phyloP scores from a whole-genome alignment of 371 early-diverging fungal species.

The Mortierella sp. region DNA sequence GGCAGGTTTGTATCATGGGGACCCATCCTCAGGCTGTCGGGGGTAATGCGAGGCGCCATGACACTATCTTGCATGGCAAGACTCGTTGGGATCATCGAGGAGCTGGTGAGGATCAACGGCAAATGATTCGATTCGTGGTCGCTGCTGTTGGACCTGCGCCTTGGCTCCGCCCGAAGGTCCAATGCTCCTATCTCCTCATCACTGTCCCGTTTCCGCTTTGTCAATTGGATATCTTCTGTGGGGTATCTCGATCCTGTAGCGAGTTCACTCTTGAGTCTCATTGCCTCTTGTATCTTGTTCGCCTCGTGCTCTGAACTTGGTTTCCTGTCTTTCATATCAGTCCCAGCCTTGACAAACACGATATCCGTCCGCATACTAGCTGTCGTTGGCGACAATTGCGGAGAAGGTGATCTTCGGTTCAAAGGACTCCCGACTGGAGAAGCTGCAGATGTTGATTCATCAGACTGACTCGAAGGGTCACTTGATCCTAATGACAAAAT shows the following conservation, averaged over 20 bases:
- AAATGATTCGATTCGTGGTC: too few relatives aligned
- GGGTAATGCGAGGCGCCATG: too few relatives aligned
- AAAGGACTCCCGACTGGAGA: too few relatives aligned
- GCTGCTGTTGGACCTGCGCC: background rate
- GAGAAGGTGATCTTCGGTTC: background rate
- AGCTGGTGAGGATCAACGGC: too few relatives aligned
- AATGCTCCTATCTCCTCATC: too few relatives aligned
- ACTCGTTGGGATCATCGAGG: too few relatives aligned
- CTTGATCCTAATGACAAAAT: too few relatives aligned
- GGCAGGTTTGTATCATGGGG: too few relatives aligned
- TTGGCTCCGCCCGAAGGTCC: background rate
- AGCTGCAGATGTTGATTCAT: too few relatives aligned
- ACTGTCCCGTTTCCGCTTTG: slow-evolving; percentile 8
- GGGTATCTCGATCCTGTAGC: background rate
- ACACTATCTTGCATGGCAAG: too few relatives aligned
- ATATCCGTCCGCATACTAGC: slow-evolving; percentile 8
- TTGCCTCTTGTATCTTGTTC: background rate
- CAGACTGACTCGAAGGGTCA: too few relatives aligned
- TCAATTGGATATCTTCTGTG: background rate
- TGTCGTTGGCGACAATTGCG: background rate
- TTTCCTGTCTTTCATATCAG: slow-evolving; percentile 1
- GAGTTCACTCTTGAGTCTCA: slow-evolving; percentile 4
- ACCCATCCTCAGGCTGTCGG: too few relatives aligned
- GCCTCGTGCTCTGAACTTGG: background rate
- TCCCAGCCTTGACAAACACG: slow-evolving; percentile 17